phyloP scores from a whole-genome alignment of 2,329 filamentous ascomycete species.

The Aureobasidium sp. region DNA sequence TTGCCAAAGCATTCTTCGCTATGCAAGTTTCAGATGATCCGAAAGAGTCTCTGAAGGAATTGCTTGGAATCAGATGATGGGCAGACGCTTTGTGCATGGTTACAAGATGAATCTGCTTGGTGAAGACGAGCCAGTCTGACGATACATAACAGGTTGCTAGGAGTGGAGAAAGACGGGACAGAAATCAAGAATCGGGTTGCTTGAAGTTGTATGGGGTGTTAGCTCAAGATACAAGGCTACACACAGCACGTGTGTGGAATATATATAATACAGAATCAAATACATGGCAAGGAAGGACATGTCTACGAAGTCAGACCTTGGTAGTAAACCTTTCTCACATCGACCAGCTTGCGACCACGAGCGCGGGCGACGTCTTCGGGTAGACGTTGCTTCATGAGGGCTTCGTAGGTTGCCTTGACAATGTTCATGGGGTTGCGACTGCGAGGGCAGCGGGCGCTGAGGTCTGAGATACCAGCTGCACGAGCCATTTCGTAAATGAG shows the following conservation, averaged over 20 bases:
- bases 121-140: neutral
- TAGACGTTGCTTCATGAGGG: slow-evolving; percentile 71
- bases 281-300: neutral
- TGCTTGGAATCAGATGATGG: neutral
- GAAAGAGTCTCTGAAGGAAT: neutral
- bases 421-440: slow-evolving; percentile 97
- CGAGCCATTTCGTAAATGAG: slow-evolving; percentile 93
- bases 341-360: slow-evolving; percentile 88
- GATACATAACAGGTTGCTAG: neutral
- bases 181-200: neutral
- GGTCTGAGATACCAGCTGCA: slow-evolving; percentile 75
- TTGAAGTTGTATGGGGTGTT: neutral
- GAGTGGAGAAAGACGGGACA: neutral
- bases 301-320: slow-evolving; percentile 59
- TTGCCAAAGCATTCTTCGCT: neutral
- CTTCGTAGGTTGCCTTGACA: slow-evolving; percentile 85
- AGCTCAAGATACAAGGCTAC: neutral
- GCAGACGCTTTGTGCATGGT: no score
- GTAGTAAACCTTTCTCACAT: slow-evolving; percentile 96
- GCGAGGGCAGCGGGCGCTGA: slow-evolving; percentile 73
- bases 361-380: slow-evolving; percentile 86
- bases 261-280: slow-evolving; percentile 2
- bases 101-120: neutral
- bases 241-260: neutral
- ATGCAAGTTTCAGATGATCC: neutral